Conservation (phyloP, 2,329 filamentous ascomycete species). For the Diaporthe australafricana region DNA sequence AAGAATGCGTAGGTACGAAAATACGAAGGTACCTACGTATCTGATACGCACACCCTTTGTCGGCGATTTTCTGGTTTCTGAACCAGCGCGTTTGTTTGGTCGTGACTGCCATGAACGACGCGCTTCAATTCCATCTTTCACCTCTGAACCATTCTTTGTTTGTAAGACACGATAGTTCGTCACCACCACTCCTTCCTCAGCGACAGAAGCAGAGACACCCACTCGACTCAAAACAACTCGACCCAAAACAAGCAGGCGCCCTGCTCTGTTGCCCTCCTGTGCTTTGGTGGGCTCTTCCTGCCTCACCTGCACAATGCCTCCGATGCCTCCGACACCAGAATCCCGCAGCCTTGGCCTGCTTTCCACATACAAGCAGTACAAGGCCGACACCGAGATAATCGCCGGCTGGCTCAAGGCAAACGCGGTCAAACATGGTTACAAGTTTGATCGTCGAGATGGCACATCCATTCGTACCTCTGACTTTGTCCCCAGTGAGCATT, state of each 20-base stretch:
- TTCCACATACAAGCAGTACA: slow-evolving; percentile 19
- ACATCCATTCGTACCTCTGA: slow-evolving; percentile 4
- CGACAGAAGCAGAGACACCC: not conserved
- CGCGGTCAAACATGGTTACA: slow-evolving; percentile 21
- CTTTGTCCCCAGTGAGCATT: slow-evolving; percentile 18
- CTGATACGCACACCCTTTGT: not conserved
- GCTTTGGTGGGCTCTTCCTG: not conserved
- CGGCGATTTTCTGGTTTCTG: not conserved
- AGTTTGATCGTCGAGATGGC: not conserved
- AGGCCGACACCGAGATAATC: slow-evolving; percentile 22
- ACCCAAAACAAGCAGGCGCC: too few relatives aligned
- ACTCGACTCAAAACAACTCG: too few relatives aligned
- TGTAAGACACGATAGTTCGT: not conserved
- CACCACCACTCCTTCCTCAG: not conserved
- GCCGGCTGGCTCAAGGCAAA: slow-evolving; percentile 13
- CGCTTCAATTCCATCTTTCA: not conserved
- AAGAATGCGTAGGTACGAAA: too few relatives aligned
- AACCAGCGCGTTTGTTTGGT: not conserved
- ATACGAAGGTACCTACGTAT: not conserved
- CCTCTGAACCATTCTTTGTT: not conserved
- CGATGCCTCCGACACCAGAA: not conserved
- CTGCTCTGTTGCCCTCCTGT: not conserved
- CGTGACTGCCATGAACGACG: not conserved
- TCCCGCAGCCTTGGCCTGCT: not conserved
- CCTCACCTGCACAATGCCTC: not conserved